Base-by-base conservation (phyloP, 768 basidiomycete species). In the Leucogyrophana mollusca region DNA sequence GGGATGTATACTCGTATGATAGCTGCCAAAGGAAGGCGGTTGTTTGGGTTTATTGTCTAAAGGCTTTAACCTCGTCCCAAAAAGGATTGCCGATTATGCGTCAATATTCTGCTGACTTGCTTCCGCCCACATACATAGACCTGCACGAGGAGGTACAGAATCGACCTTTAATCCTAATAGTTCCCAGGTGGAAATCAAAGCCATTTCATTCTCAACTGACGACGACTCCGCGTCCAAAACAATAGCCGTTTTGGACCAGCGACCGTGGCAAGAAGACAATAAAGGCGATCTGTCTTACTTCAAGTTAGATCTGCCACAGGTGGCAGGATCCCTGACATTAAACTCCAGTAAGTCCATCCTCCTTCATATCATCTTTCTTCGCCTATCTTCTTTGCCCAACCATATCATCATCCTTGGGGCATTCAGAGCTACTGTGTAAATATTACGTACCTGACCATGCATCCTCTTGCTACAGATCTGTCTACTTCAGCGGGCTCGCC, bases 1-100 rank as follows among this genome's bases (percentile, higher is more conserved):
- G n/a, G n/a, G n/a, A n/a, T n/a, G n/a, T n/a, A n/a, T n/a, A n/a
- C n/a, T n/a, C n/a, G n/a, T n/a, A 30, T 30, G 13, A 6, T 6
- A 30, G 27, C 27, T 30, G 27, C 35, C 21, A 24, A 23, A 45
- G 21, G 42, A 43, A 23, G 40, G 50, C 34, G 24, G 35, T 34
- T 56, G 36, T 57, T 59, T 59, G 51, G 32, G 2, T 13, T 11
- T 57, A 37, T 59, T 59, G 58, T 53, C 33, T 47, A 57, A 57
- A 42, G 38, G 44, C 53, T 45, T 55, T 40, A 47, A 52, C 50
- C 13, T 40, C n/a, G n/a, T 40, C 44, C 44, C 22, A 20, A 45
- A 42, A 25, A 27, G 44, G 44, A 42, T 11, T 14, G 40, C 44
- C 38, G 36, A 43, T 22, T 35, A 24, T 18, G 25, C n/a, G 35